A percentile compares a stretch with the other conserved stretches of the same genome.
These are phyloP conservation scores for Nemania sp. DNA, from an alignment of 2,329 filamentous ascomycete genomes.

Conservation along the genomic window DNA sequence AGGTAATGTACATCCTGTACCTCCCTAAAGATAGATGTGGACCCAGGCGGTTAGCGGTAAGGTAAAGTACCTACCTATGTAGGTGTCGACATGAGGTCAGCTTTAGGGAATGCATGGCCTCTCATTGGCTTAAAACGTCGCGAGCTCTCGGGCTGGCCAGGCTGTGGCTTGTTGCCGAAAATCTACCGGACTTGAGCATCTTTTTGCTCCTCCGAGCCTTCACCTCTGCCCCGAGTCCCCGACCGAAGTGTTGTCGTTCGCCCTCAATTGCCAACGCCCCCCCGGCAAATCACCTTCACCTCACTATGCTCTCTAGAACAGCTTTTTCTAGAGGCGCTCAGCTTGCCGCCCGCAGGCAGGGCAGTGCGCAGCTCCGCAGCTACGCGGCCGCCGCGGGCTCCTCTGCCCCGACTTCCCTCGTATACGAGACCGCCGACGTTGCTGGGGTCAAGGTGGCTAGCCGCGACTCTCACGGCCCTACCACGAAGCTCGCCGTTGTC, in stretches of 20 bases:
- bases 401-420: conserved; percentile 66
- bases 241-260: conserved; percentile 35
- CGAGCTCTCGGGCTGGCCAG: conserved; percentile 12
- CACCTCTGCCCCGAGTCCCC: conserved; percentile 28
- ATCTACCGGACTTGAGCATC: conserved; percentile 42
- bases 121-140: conserved; percentile 22
- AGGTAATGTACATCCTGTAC: not conserved
- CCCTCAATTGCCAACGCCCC: conserved; percentile 55
- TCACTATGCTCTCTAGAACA: conserved; percentile 67
- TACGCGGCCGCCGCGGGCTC: conserved; percentile 56
- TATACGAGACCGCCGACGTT: conserved; percentile 85
- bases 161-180: conserved; percentile 33
- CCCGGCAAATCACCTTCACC: conserved; percentile 60
- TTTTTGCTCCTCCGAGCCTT: conserved; percentile 39
- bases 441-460: conserved; percentile 90
- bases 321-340: conserved; percentile 62
- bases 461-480: conserved; percentile 85
- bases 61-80: not conserved
- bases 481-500: conserved; percentile 88
- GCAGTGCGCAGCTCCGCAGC: conserved; percentile 60
- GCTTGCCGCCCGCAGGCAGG: conserved; percentile 60
- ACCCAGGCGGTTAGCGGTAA: no score
- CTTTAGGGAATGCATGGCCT: conserved; percentile 15
- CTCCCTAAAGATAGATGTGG: no score
- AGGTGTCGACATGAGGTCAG: not conserved